These are phyloP conservation scores for Leptographium lundbergii DNA, from an alignment of 2,329 filamentous ascomycete species.

Conservation along the genomic window DNA sequence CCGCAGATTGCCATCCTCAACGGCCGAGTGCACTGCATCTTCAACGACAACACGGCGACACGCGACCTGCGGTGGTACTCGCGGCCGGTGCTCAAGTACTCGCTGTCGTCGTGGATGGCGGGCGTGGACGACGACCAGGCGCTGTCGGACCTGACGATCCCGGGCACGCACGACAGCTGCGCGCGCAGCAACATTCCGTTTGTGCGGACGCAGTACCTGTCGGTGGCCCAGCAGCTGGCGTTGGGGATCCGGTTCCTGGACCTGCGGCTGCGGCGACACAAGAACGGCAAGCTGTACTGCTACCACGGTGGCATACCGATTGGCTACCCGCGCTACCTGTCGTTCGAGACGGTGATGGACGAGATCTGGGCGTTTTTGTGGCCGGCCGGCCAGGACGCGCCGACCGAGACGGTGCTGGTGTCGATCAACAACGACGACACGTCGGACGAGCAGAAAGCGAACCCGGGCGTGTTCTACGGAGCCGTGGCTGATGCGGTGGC, in stretches of 20 bases:
- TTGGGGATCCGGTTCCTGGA: conserved; percentile 65
- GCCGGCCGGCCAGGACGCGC: conserved; percentile 27
- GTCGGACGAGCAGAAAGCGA: conserved; percentile 45
- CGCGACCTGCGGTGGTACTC: conserved; percentile 23
- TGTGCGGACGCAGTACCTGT: conserved; percentile 58
- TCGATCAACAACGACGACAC: conserved; percentile 55
- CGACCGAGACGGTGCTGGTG: conserved; percentile 53
- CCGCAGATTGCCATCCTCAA: conserved; percentile 18
- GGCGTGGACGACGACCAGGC: conserved; percentile 42
- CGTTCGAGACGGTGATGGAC: conserved; percentile 47
- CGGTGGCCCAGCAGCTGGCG: conserved; percentile 48
- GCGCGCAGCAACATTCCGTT: conserved; percentile 34
- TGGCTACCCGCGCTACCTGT: conserved; percentile 46
- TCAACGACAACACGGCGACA: conserved; percentile 17
- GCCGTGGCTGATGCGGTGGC: conserved; percentile 43
- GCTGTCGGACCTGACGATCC: conserved; percentile 53
- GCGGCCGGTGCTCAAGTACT: conserved; percentile 18
- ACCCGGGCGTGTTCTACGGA: conserved; percentile 23
- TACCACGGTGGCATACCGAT: conserved; percentile 62
- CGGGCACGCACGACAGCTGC: conserved; percentile 61
- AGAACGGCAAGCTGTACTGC: conserved; percentile 41
- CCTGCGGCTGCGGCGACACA: conserved; percentile 29
- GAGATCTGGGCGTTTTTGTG: conserved; percentile 49
- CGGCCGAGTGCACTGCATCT: conserved; percentile 21
- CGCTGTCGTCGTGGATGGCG: conserved; percentile 49